Base-by-base conservation (phyloP, 768 basidiomycete genomes). In the Lyophyllum shimeji region DNA sequence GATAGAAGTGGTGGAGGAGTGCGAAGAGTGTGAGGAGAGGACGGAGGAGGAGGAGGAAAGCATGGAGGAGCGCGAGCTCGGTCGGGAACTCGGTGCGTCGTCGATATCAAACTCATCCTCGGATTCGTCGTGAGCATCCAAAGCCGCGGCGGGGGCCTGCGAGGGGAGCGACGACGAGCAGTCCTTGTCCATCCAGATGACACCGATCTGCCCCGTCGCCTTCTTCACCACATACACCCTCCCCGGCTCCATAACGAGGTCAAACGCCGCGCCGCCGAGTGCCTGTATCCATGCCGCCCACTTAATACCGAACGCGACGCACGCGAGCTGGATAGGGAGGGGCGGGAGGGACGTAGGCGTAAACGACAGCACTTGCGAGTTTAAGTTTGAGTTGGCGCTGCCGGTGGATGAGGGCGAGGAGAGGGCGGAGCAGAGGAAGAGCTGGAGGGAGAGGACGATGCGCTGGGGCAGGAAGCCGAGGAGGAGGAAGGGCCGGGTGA, bases 201-300 rank as follows among this genome's bases (percentile, higher is more conserved):
- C 61, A 12, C 66, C 64, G 20, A 60, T 64, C 31, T 61, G 59
- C 44, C 60, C 48, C 25, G 67, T 71, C 23, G 56, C 57, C 57
- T 70, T 68, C 42, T 62, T 63, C 34, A 73, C 67, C 20, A 65
- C 60, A 20, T 56, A 62, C 42, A 74, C 68, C 11, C 42, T 51
- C 33, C 60, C 55, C 4, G 67, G 59, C 20, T 72, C 63, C 54
- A 78, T 64, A 50, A 70, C 57, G 39, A 76, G 65, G 29, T 72
- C 69, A 34, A 76, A 72, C n/a, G 68, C 65, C 13, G 66, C 62
- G 23, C 66, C 63, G 13, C 73, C 73, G 23, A 78, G 62, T 25
- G 67, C 63, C 2, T 56, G 47, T 57, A 76, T 72, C 75, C 74
- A 78, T 23, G 71, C 70, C 2, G 63, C 57, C 75, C 75, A 76